Conservation (phyloP, 2,329 filamentous ascomycete genomes). For the Ophiostoma novo-ulmi region DNA sequence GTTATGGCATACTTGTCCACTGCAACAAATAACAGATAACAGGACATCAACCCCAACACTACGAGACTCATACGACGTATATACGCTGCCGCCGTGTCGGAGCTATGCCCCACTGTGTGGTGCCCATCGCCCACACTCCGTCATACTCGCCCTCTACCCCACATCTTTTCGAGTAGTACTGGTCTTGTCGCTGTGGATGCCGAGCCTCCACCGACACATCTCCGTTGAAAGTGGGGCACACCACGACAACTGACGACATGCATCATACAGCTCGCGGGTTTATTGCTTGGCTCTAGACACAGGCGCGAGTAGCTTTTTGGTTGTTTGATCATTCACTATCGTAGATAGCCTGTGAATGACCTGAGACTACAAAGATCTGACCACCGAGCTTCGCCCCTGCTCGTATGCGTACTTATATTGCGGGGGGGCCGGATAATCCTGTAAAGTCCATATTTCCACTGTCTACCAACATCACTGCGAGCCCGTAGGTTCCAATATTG, state of each 20-base stretch:
- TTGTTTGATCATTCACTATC: neutral
- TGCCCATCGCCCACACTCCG: neutral
- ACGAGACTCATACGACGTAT: neutral
- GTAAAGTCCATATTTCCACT: neutral
- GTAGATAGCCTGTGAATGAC: neutral
- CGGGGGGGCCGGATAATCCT: conserved; percentile 16
- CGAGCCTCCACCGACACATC: conserved; percentile 28
- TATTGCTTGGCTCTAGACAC: neutral
- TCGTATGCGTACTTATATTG: neutral
- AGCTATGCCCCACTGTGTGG: neutral
- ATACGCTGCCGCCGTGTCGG: conserved; percentile 2
- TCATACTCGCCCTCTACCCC: conserved; percentile 20
- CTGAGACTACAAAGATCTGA: neutral
- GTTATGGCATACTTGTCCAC: too few species aligned
- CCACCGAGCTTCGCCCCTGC: conserved; percentile 4
- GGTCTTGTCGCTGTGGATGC: conserved; percentile 15
- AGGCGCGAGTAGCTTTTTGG: neutral
- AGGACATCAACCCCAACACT: neutral
- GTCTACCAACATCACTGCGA: neutral
- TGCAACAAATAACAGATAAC: neutral
- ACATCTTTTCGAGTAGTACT: conserved; percentile 16
- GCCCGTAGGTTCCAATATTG: neutral
- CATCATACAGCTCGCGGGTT: neutral
- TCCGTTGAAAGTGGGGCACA: conserved; percentile 19
- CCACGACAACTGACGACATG: neutral